Evolutionary conservation across 805 yeast species (phyloP).

Genomic region (Candida qinlingensis): DNA sequence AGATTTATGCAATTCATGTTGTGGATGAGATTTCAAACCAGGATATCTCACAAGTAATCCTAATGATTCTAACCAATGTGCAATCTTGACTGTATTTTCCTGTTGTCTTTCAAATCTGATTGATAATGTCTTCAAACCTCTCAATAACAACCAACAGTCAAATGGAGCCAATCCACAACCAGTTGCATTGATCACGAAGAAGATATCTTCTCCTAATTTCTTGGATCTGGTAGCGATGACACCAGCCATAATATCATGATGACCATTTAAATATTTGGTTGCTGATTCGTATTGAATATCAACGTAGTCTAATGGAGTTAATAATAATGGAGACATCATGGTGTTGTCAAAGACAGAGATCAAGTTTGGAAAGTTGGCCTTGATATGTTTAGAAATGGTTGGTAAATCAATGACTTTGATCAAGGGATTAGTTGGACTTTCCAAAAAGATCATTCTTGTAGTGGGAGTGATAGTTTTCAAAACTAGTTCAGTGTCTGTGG

Average conservation of each 20-base stretch:
- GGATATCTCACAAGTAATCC: constrained; percentile 79
- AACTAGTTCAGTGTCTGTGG: constrained; percentile 64
- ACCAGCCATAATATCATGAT: constrained; percentile 97
- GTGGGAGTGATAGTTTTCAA: constrained; percentile 46
- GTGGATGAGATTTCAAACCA: constrained; percentile 78
- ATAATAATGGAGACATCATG: constrained; percentile 89
- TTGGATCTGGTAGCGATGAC: constrained; percentile 65
- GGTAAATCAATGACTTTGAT: constrained; percentile 82
- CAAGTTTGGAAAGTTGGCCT: constrained; percentile 58
- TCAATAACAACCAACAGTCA: constrained; percentile 82
- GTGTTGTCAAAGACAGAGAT: constrained; percentile 89
- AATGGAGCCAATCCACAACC: constrained; percentile 92
- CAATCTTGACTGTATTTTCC: constrained; percentile 67
- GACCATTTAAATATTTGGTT: constrained; percentile 89
- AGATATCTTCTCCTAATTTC: constrained; percentile 62
- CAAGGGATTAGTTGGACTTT: constrained; percentile 91
- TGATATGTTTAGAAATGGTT: constrained; percentile 61
- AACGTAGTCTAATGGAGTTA: constrained; percentile 79
- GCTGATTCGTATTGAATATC: constrained; percentile 94
- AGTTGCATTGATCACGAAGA: constrained; percentile 77
- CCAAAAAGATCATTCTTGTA: constrained; percentile 79
- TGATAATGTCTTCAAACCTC: constrained; percentile 87
- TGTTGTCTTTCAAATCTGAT: constrained; percentile 87
- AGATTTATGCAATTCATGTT: constrained; percentile 69
- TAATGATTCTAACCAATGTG: constrained; percentile 58